A percentile compares a stretch with the other conserved stretches of the same genome.
Evolutionary conservation across 1,284 basidiomycete genomes (phyloP).

Genomic region (Sphaerobolus stellatus): DNA sequence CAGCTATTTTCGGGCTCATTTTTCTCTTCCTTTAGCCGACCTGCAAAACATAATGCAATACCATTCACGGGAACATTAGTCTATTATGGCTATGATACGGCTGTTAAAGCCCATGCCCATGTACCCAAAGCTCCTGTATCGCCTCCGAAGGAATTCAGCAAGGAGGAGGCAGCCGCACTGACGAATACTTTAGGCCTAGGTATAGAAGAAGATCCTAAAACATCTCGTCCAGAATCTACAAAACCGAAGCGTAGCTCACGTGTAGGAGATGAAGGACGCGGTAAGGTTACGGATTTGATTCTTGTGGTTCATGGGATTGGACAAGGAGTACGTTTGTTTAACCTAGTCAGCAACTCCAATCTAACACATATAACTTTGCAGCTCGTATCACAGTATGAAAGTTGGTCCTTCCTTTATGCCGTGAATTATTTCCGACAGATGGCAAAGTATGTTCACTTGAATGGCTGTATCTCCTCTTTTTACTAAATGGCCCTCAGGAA

Average conservation of each 20-base stretch:
- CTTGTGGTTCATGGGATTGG: conserved; percentile 49
- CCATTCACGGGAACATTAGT: conserved; percentile 36
- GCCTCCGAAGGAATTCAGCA: conserved; percentile 1
- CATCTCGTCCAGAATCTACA: neutral
- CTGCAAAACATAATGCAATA: conserved; percentile 1
- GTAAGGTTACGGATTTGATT: conserved; percentile 43
- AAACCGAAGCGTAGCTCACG: neutral
- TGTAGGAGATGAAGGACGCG: conserved; percentile 27
- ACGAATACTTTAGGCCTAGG: neutral
- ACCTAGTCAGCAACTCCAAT: neutral
- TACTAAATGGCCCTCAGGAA: conserved; percentile 24
- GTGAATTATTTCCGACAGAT: conserved; percentile 44
- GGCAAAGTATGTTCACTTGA: conserved; percentile 35
- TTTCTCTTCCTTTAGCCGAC: conserved; percentile 1
- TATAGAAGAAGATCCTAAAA: neutral
- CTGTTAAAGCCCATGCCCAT: conserved; percentile 25
- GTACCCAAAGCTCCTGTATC: conserved; percentile 1
- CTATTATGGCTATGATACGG: conserved; percentile 43
- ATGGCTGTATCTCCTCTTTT: too few relatives aligned
- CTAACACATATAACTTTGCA: conserved; percentile 18
- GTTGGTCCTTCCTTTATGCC: conserved; percentile 48
- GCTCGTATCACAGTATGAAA: conserved; percentile 43
- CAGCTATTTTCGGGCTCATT: conserved; percentile 4
- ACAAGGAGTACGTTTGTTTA: conserved; percentile 23
- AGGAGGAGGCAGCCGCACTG: neutral